These are phyloP conservation scores for Rhododendron vialii DNA, from an alignment of 148 eudicot species.

Conservation along the genomic window DNA sequence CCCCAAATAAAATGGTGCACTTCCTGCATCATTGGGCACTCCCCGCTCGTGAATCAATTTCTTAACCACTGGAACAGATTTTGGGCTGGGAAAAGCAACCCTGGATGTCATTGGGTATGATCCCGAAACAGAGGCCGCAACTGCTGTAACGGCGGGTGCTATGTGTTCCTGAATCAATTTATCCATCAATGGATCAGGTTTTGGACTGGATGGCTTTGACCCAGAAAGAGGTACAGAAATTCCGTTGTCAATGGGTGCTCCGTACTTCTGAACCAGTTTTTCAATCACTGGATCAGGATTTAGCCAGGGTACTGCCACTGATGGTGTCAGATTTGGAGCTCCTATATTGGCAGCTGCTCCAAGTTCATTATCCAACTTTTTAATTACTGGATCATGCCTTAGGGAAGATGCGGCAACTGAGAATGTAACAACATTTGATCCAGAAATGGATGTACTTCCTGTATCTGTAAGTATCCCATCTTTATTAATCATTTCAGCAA, in stretches of 20 bases:
- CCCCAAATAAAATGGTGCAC: neutral
- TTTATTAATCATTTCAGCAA: neutral
- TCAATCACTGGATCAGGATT: constrained; percentile 9
- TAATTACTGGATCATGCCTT: neutral
- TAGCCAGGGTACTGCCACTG: constrained; percentile 5
- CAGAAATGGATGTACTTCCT: neutral
- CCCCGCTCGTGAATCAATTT: constrained; percentile 10
- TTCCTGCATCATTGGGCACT: neutral
- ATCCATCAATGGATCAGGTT: constrained; percentile 14
- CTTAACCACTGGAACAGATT: constrained; percentile 14
- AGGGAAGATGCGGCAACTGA: constrained; percentile 2
- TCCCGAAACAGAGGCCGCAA: neutral
- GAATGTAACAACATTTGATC: neutral
- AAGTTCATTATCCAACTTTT: constrained; percentile 6
- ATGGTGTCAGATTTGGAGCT: neutral
- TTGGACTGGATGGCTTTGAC: constrained; percentile 5
- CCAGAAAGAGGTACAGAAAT: neutral
- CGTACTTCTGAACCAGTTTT: constrained; percentile 3
- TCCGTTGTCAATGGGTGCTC: neutral
- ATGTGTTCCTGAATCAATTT: constrained; percentile 6
- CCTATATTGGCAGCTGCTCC: neutral
- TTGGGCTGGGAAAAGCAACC: constrained; percentile 7
- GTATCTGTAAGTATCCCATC: constrained; percentile 6
- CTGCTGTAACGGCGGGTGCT: neutral
- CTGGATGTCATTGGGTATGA: constrained; percentile 9